Percentiles rank a stretch among this genome's conserved stretches.
phyloP scores from a whole-genome alignment of 495 filamentous ascomycete genomes.

The Thozetella sp. region DNA sequence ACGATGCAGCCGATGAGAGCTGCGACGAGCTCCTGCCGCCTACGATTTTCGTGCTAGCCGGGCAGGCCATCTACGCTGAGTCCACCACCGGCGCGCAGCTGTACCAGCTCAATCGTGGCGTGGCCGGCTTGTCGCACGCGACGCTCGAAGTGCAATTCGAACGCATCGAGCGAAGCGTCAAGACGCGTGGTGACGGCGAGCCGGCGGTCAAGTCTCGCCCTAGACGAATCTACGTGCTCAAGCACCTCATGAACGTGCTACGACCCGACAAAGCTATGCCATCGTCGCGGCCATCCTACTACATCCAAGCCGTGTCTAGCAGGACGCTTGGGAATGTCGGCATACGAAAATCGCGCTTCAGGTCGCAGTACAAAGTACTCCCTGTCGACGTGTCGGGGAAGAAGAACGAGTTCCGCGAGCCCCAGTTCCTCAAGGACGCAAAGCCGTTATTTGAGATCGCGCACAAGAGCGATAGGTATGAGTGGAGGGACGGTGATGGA shows the following conservation, averaged over 20 bases:
- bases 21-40: conserved; percentile 37
- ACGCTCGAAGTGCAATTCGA: conserved; percentile 4
- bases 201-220: conserved; percentile 3
- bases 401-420: background rate
- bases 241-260: background rate
- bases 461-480: conserved; percentile 4
- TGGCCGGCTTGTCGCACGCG: conserved; percentile 1
- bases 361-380: background rate
- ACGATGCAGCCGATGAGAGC: background rate
- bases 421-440: conserved; percentile 7
- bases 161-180: conserved; percentile 8
- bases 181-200: conserved; percentile 4
- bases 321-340: conserved; percentile 6
- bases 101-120: conserved; percentile 8
- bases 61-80: conserved; percentile 10
- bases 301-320: conserved; percentile 1
- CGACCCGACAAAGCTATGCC: background rate
- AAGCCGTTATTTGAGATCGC: conserved; percentile 7
- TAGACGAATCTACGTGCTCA: conserved; percentile 4
- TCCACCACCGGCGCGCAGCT: background rate
- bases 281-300: conserved; percentile 4
- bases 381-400: conserved; percentile 6
- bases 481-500: conserved; percentile 5
- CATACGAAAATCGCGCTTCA: conserved; percentile 7
- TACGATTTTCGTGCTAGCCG: conserved; percentile 46